Conservation (phyloP, 176 grass and related monocot genomes). For the Oryza nivara region DNA sequence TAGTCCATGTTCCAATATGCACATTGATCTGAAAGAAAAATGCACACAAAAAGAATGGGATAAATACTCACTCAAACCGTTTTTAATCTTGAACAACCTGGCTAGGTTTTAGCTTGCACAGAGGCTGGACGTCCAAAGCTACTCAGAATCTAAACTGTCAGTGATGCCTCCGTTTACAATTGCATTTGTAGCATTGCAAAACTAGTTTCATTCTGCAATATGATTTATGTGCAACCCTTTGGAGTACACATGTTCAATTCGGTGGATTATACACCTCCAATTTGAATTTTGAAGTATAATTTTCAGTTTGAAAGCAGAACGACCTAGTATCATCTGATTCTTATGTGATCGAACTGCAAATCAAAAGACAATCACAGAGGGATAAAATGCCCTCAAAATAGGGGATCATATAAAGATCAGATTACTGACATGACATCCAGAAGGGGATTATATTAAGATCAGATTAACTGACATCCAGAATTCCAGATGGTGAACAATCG, state of each 20-base stretch:
- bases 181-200: background rate
- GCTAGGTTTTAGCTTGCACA: background rate
- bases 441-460: background rate
- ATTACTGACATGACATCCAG: background rate
- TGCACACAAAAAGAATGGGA: background rate
- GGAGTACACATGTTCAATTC: background rate
- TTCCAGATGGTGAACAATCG: background rate
- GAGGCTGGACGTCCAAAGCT: background rate
- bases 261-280: background rate
- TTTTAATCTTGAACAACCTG: background rate
- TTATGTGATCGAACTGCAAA: background rate
- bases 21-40: background rate
- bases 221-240: background rate
- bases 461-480: background rate
- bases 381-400: background rate
- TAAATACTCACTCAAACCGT: background rate
- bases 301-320: background rate
- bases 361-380: background rate
- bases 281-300: background rate
- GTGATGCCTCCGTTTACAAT: background rate
- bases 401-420: background rate
- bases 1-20: constrained; percentile 24
- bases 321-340: background rate
- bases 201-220: background rate
- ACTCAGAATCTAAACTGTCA: background rate